phyloP scores from a whole-genome alignment of 805 yeast species.

The Myxozyma nipponensis region DNA sequence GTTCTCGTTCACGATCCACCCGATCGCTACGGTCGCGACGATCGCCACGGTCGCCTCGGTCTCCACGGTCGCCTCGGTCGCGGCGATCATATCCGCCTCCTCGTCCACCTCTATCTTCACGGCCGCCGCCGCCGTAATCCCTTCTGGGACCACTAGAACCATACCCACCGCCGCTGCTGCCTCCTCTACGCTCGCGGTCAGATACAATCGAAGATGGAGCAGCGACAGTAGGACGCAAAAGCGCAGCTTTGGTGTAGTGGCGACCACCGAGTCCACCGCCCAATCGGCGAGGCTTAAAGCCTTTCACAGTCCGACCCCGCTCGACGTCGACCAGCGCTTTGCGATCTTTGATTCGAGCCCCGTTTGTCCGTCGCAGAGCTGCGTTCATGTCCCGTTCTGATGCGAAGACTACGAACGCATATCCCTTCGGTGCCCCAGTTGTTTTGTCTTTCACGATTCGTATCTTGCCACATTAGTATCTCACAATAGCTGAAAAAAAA shows the following conservation, averaged over 20 bases:
- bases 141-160: constrained; percentile 16
- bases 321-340: constrained; percentile 45
- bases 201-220: constrained; percentile 19
- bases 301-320: constrained; percentile 38
- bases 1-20: not conserved
- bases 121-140: constrained; percentile 5
- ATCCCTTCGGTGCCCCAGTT: constrained; percentile 63
- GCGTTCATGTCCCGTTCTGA: constrained; percentile 54
- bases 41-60: constrained; percentile 13
- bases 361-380: constrained; percentile 61
- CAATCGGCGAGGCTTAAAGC: constrained; percentile 45
- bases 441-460: constrained; percentile 55
- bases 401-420: constrained; percentile 75
- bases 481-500: not conserved
- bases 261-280: constrained; percentile 96
- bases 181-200: constrained; percentile 9
- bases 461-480: constrained; percentile 29
- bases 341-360: constrained; percentile 49
- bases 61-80: constrained; percentile 3
- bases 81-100: constrained; percentile 18
- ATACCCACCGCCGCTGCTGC: constrained; percentile 11
- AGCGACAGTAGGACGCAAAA: constrained; percentile 21
- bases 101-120: constrained; percentile 17
- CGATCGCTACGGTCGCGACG: constrained; percentile 31
- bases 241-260: constrained; percentile 46